A percentile compares a stretch with the other conserved stretches of the same genome.
Evolutionary conservation across 139 green algal species (phyloP).

Genomic region (Coccomyxa sp.): DNA sequence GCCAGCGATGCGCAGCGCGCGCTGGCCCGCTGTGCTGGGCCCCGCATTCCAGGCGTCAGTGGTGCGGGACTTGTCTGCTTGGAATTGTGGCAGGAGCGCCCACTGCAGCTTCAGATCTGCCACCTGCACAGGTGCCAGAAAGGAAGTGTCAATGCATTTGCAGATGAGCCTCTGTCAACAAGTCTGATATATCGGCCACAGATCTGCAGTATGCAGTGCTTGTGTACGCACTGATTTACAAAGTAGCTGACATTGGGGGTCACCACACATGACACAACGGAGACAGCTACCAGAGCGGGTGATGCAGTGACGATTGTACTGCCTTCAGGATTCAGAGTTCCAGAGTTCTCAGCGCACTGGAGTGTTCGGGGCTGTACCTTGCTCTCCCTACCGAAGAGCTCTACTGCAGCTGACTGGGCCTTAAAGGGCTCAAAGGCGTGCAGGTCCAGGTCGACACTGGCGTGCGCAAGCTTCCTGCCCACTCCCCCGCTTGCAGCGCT

Average conservation of each 20-base stretch:
- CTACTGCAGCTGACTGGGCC: background rate
- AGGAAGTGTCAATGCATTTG: no score
- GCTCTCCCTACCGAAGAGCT: background rate
- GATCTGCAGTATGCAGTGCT: no score
- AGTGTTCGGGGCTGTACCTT: background rate
- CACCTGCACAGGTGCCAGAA: background rate
- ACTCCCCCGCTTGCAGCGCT: slow-evolving; percentile 23
- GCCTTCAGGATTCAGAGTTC: no score
- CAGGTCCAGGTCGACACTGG: slow-evolving; percentile 3
- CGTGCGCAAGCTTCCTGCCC: slow-evolving; percentile 24
- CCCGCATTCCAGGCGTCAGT: slow-evolving; percentile 22
- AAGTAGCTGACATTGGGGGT: no score
- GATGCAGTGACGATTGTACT: no score
- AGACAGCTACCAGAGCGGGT: no score
- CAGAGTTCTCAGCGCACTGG: no score
- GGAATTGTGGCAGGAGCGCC: slow-evolving; percentile 22
- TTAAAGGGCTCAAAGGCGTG: background rate
- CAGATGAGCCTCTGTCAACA: no score
- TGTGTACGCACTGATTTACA: no score
- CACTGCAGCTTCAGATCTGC: slow-evolving; percentile 1
- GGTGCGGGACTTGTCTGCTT: background rate
- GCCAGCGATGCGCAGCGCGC: slow-evolving; percentile 26
- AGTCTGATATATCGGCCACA: no score
- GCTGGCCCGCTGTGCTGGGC: slow-evolving; percentile 29
- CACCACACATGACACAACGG: no score